Evolutionary conservation across 164 flowering plant genomes (phyloP).

Genomic region (Platanus orientalis): DNA sequence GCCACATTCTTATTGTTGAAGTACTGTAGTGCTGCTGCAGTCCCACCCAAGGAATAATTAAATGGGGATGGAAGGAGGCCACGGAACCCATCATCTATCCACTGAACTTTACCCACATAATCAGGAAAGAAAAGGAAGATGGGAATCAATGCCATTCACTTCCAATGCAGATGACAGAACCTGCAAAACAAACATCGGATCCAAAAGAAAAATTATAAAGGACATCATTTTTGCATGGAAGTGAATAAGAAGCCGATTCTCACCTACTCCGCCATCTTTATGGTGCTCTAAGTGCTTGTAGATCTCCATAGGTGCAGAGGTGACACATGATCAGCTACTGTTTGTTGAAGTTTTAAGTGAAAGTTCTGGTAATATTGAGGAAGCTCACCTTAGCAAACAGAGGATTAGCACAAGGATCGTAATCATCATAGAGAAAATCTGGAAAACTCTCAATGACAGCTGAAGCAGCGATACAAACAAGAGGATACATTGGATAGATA

Average conservation of each 20-base stretch:
- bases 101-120: slow-evolving; percentile 68
- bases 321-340: not conserved
- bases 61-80: slow-evolving; percentile 97
- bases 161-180: slow-evolving; percentile 85
- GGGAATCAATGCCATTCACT: slow-evolving; percentile 98
- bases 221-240: not conserved
- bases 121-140: slow-evolving; percentile 87
- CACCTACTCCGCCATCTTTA: slow-evolving; percentile 74
- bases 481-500: not conserved
- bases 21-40: slow-evolving; percentile 84
- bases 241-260: slow-evolving; percentile 5
- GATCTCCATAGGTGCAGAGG: slow-evolving; percentile 67
- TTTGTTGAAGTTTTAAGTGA: not conserved
- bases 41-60: slow-evolving; percentile 83
- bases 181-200: slow-evolving; percentile 31
- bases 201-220: not conserved
- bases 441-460: slow-evolving; percentile 94
- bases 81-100: slow-evolving; percentile 96
- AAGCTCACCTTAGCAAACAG: not conserved
- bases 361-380: not conserved
- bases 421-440: slow-evolving; percentile 62
- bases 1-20: slow-evolving; percentile 94
- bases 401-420: slow-evolving; percentile 40
- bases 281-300: slow-evolving; percentile 87
- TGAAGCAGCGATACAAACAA: slow-evolving; percentile 20